Evolutionary conservation across 371 early-diverging fungal genomes (phyloP).

Genomic region (Mortierella sp.): DNA sequence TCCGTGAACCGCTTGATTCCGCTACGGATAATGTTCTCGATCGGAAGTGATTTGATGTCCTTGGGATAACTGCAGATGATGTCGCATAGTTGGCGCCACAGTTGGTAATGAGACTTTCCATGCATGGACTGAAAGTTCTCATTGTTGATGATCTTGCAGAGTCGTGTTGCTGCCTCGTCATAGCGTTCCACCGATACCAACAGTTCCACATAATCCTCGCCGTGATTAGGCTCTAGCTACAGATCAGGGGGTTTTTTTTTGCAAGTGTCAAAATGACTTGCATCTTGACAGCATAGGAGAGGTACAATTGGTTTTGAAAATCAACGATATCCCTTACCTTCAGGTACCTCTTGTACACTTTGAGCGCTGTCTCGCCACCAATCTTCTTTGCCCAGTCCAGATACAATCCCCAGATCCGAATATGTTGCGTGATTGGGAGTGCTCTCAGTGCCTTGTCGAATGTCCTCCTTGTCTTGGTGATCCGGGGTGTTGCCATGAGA

Average conservation of each 20-base stretch:
- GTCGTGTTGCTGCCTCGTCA: slow-evolving; percentile 86
- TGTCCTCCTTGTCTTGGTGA: slow-evolving; percentile 80
- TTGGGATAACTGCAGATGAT: slow-evolving; percentile 82
- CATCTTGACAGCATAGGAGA: too few species aligned
- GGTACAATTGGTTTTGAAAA: too few species aligned
- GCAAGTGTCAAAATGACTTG: too few species aligned
- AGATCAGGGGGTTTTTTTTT: neutral
- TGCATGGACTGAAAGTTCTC: slow-evolving; percentile 73
- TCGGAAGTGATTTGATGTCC: slow-evolving; percentile 70
- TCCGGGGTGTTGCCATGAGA: slow-evolving; percentile 74
- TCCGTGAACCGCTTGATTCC: slow-evolving; percentile 89
- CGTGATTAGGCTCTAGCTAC: slow-evolving; percentile 74
- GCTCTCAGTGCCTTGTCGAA: slow-evolving; percentile 94
- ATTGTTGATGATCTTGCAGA: slow-evolving; percentile 80
- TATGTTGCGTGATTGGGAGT: slow-evolving; percentile 94
- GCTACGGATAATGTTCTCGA: slow-evolving; percentile 87
- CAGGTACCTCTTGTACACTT: slow-evolving; percentile 85
- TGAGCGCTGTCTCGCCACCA: slow-evolving; percentile 86
- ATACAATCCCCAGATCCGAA: slow-evolving; percentile 89
- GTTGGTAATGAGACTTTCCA: slow-evolving; percentile 83
- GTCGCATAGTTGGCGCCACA: slow-evolving; percentile 92
- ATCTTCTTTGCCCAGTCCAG: slow-evolving; percentile 80
- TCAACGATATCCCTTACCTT: slow-evolving; percentile 62
- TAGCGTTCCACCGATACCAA: slow-evolving; percentile 75
- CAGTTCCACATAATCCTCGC: slow-evolving; percentile 81